Conservation (phyloP, 2,329 filamentous ascomycete genomes). For the Penicillium sp. region DNA sequence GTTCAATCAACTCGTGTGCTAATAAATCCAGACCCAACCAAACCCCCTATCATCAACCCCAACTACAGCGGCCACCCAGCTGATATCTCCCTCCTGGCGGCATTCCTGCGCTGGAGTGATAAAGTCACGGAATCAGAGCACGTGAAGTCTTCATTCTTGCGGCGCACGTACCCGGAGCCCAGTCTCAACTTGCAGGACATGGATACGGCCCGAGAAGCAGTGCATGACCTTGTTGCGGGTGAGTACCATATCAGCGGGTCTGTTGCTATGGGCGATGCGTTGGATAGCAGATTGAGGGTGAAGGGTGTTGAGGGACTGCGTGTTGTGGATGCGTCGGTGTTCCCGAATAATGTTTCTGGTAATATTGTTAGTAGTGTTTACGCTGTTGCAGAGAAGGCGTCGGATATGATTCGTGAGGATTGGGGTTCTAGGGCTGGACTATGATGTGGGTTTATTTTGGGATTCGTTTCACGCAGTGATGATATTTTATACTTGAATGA, state of each 20-base stretch:
- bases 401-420: slow-evolving; percentile 36
- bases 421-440: slow-evolving; percentile 11
- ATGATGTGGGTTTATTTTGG: background rate
- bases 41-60: slow-evolving; percentile 18
- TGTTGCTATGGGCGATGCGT: slow-evolving; percentile 34
- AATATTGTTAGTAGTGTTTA: slow-evolving; percentile 35
- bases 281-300: slow-evolving; percentile 30
- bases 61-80: slow-evolving; percentile 18
- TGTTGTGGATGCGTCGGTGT: slow-evolving; percentile 30
- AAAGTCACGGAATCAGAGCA: slow-evolving; percentile 12
- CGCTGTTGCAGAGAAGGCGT: slow-evolving; percentile 37
- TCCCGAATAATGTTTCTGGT: slow-evolving; percentile 33
- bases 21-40: slow-evolving; percentile 16
- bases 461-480: background rate
- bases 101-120: slow-evolving; percentile 21
- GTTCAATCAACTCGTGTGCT: background rate
- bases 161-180: slow-evolving; percentile 12
- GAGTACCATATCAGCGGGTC: slow-evolving; percentile 27
- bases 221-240: slow-evolving; percentile 13
- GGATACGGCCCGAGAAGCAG: slow-evolving; percentile 12
- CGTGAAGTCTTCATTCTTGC: slow-evolving; percentile 5
- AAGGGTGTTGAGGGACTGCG: slow-evolving; percentile 30
- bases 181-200: slow-evolving; percentile 17
- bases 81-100: slow-evolving; percentile 21
- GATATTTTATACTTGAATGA: background rate